Evolutionary conservation across 2,329 filamentous ascomycete species (phyloP), one percentile per base, ranked within the genome.

Genomic region (Talaromyces sp.): DNA sequence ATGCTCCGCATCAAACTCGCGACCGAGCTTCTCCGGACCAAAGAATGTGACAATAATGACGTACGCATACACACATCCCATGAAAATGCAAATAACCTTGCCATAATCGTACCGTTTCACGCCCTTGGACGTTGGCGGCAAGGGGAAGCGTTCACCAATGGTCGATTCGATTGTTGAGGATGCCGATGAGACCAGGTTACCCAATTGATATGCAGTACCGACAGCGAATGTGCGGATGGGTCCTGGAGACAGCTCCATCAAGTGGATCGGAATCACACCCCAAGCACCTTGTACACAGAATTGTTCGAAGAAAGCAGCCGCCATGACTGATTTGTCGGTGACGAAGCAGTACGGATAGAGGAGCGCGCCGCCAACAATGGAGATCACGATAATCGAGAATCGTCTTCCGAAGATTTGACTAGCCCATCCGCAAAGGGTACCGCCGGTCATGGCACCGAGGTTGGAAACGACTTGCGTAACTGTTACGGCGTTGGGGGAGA

Each of bases 81-180:
- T 91, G 74, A 96, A 96, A 67, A 95, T 94, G 68, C 87, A 90
- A 63, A 96, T 93, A 9, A 95, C 90, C 65, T 86, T 86, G 39
- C 89, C 90, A 64, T 95, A 95, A 60, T 89, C 77, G 70, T 87
- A 90, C 2, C 87, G 78, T 48, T 74, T 71, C 33, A 74, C 70
- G 0, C 76, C 79, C 1, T 73, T 69, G 17, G 79, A 70, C 1
- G 80, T 81, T 0, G 82, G 76, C 0, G 85, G 78, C 2, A 95
- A 79, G 0, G 89, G 89, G 70, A 90, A 94, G 1, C 78, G 76
- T 72, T 91, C 87, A 36, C 89, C 89, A 37, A 91, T 85, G 0
- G 83, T 87, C 1, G 87, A 81, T 70, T 93, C 87, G 64, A 92
- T 92, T 9, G 88, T 91, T 0, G 84, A 87, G 45, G 33, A 40